A percentile compares a stretch with the other conserved stretches of the same genome.
Conservation (phyloP, 768 basidiomycete species). For the Termitomyces sp. region DNA sequence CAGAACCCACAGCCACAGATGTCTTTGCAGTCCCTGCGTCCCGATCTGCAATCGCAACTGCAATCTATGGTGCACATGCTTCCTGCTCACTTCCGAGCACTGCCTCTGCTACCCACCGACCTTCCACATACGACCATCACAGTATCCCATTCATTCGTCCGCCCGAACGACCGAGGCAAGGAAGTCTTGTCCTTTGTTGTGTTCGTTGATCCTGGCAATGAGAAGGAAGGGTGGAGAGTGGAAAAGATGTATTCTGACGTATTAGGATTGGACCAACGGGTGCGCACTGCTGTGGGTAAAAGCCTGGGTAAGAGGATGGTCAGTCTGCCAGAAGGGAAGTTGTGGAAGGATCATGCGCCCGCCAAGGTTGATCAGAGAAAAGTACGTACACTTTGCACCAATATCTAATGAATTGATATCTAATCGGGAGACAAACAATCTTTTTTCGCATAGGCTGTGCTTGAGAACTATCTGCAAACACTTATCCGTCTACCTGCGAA, state of each 20-base stretch:
- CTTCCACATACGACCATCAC: conserved; percentile 65
- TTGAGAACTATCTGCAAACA: conserved; percentile 85
- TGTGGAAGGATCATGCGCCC: conserved; percentile 97
- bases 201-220: conserved; percentile 61
- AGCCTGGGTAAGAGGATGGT: conserved; percentile 74
- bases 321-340: conserved; percentile 80
- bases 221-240: conserved; percentile 74
- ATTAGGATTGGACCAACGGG: conserved; percentile 75
- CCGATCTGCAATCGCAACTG: conserved; percentile 12
- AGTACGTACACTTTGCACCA: conserved; percentile 39
- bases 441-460: conserved; percentile 42
- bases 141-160: conserved; percentile 80
- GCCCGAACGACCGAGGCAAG: conserved; percentile 85
- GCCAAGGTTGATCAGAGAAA: conserved; percentile 96
- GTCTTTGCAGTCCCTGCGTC: conserved; percentile 16
- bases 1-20: conserved; percentile 16
- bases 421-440: not conserved
- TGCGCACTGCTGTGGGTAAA: conserved; percentile 64
- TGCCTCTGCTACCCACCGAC: conserved; percentile 65
- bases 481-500: conserved; percentile 78
- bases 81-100: conserved; percentile 58
- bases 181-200: conserved; percentile 90
- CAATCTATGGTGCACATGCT: conserved; percentile 19
- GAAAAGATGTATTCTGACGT: conserved; percentile 96
- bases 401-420: not conserved